These are phyloP conservation scores for Botrytis aclada DNA, from an alignment of 2,329 filamentous ascomycete species.

Conservation along the genomic window DNA sequence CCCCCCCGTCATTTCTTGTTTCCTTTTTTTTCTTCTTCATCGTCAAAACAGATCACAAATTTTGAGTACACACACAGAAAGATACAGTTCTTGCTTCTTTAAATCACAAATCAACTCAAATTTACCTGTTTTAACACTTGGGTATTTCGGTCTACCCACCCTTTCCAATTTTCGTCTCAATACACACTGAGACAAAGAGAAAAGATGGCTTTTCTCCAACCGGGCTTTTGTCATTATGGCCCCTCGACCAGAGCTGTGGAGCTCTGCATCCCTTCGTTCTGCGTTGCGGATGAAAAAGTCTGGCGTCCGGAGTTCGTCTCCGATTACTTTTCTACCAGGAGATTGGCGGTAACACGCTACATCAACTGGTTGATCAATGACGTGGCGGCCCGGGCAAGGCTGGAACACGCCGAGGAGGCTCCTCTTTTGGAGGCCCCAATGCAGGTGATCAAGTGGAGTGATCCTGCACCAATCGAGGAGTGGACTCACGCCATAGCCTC, in stretches of 20 bases:
- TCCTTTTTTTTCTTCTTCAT: background rate
- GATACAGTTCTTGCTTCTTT: background rate
- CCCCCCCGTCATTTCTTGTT: background rate
- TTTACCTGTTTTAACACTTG: conserved; percentile 3
- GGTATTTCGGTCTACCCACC: background rate
- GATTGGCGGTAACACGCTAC: conserved; percentile 3
- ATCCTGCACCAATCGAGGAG: conserved; percentile 1
- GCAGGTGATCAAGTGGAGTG: background rate
- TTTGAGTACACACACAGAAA: background rate
- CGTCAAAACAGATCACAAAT: conserved; percentile 1
- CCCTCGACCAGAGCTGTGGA: background rate
- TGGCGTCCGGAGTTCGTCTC: conserved; percentile 5
- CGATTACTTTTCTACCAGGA: background rate
- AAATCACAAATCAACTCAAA: background rate
- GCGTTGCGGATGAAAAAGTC: background rate
- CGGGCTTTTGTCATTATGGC: background rate
- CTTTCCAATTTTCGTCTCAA: background rate
- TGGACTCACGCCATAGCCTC: background rate
- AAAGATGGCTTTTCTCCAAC: background rate
- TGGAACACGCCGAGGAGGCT: background rate
- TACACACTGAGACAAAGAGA: background rate
- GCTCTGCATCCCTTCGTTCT: background rate
- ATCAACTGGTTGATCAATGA: conserved; percentile 5
- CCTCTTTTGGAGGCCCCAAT: background rate
- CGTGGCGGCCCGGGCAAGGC: background rate